Base-by-base conservation (phyloP, 495 filamentous ascomycete genomes). In the Thozetella sp. region DNA sequence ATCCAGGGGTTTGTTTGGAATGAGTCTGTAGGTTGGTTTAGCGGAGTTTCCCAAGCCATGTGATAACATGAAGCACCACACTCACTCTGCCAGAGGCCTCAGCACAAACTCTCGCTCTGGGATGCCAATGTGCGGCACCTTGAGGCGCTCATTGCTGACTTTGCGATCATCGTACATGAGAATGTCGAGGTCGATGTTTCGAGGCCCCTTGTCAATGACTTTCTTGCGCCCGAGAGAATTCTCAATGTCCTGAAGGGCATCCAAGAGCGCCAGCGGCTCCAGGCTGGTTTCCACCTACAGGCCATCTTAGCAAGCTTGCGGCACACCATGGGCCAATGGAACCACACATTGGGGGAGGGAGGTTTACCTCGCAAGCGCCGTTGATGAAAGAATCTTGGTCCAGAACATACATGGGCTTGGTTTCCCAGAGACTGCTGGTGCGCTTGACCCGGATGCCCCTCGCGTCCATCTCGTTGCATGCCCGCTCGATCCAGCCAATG, bases 111-210 rank as follows among this genome's bases (percentile, higher is more conserved):
- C 93, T 48, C 95, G 84, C 72, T 99, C 95, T 2, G 88, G 75
- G 82, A 99, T 97, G 25, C 89, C 77, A 23, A 85, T 78, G 71
- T 99, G 95, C 43, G 95, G 95, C 51, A 99, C 86, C 53, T 81
- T 89, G 27, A 99, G 86, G 43, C 90, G 87, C 22, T 86, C 80
- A 57, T 90, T 82, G 52, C 85, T 71, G 51, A 96, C 67, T 2
- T 74, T 78, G 57, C 88, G 68, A 52, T 91, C 79, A 59, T 91
- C 90, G 65, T 97, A 97, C 3, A 98, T 80, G 2, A 99, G 80
- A 57, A 99, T 95, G 66, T 99, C 95, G 17, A 99, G 81, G 66
- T 99, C 95, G 45, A 99, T 96, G 58, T 89, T 93, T 0, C 95
- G 85, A 17, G 95, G 95, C 0, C 95, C 95, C 67, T 99, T 99